Base-by-base conservation (phyloP, 441 rosid genomes). In the Croton setiger region DNA sequence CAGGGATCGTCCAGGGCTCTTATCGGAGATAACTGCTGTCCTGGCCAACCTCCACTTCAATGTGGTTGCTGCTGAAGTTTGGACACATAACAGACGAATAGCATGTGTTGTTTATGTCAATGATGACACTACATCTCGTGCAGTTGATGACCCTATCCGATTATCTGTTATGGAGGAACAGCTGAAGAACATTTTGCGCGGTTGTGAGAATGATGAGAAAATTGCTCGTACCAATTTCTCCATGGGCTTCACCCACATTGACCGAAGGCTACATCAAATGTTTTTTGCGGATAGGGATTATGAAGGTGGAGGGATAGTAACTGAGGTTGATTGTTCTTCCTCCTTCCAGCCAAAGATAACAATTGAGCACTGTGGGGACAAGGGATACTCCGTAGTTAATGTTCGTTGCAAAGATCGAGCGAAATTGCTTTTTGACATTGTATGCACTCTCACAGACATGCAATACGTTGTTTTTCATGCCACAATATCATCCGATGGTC, bases 401-500 rank as follows among this genome's bases (percentile, higher is more conserved):
- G 92, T 93, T 60, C 65, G 72, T 60, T 82, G 92, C 78, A 88
- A 87, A 73, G 98, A 93, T 80, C 83, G 97, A 23, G 87, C 97
- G 0, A 93, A 93, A 85, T 87, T 93, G 59, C 75, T 90, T 80
- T 93, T 90, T 37, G 98, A 93, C 79, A 86, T 89, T 75, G 96
- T 93, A 12, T 93, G 96, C 84, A 88, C 97, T 35, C 88, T 93
- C 61, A 93, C 98, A 20, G 98, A 93, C 64, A 89, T 90, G 98
- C 97, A 93, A 43, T 93, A 93, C 75, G 91, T 89, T 64, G 97
- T 93, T 73, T 93, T 89, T 65, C 98, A 90, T 74, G 98, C 97
- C 55, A 78, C 77, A 55, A 86, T 90, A 59, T 80, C 86, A 4
- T 88, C 98, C 0, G 83, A 78, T 43, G 94, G 90, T 15, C 88